phyloP scores from a whole-genome alignment of 768 basidiomycete genomes.

The Omphalotus guepiniiformis region DNA sequence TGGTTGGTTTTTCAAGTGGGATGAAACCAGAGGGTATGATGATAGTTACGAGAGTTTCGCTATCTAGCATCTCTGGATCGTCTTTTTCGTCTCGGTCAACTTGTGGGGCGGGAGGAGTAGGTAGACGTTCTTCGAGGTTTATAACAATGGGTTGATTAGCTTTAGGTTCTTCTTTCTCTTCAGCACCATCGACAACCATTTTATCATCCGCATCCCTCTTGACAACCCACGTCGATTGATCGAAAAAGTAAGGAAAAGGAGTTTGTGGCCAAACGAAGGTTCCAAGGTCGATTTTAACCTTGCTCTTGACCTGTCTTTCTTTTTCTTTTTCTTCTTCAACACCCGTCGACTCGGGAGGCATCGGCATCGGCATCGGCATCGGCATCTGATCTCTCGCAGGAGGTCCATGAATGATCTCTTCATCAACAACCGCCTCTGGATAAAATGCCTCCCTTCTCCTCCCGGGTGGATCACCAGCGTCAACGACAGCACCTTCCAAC shows the following conservation, averaged over 20 bases:
- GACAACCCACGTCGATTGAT: conserved; percentile 20
- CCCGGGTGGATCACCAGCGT: too few relatives aligned
- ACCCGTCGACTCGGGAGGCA: neutral
- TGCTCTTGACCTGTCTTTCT: conserved; percentile 18
- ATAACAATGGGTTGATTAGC: neutral
- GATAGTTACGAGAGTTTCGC: conserved; percentile 47
- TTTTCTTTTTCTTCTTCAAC: neutral
- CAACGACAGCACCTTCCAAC: too few relatives aligned
- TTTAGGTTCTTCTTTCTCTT: conserved; percentile 7
- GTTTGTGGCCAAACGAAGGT: conserved; percentile 54
- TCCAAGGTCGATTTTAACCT: conserved; percentile 41
- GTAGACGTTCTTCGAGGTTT: neutral
- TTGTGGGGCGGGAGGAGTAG: neutral
- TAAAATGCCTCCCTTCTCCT: too few relatives aligned
- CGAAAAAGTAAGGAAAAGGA: conserved; percentile 57
- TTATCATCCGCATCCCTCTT: conserved; percentile 11
- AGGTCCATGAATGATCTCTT: too few relatives aligned
- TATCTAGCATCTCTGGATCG: conserved; percentile 28
- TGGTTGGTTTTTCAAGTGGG: conserved; percentile 48
- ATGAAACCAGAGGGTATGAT: conserved; percentile 58
- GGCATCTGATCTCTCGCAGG: too few relatives aligned
- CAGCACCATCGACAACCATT: neutral
- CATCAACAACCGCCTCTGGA: too few relatives aligned
- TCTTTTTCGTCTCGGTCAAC: conserved; percentile 10
- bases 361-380: neutral